Base-by-base conservation (phyloP, 1,284 basidiomycete genomes). In the Naganishia liquefaciens region DNA sequence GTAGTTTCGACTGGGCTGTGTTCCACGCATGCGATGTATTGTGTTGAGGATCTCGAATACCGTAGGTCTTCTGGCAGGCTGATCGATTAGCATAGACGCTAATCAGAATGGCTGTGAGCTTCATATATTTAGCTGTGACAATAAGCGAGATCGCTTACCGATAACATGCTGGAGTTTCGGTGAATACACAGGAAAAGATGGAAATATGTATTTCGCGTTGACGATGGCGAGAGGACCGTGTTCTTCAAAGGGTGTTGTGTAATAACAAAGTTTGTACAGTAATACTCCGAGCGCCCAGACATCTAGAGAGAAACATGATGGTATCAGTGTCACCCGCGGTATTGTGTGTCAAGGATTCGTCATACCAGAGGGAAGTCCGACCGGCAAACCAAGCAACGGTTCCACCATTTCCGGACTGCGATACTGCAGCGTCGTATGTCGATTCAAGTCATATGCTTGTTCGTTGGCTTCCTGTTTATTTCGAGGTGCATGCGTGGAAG, bases 401-500 rank as follows among this genome's bases (percentile, higher is more conserved):
- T 99, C 95, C 33, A 99, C 90, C 93, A 99, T 97, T 79, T 99
- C 96, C 2, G 96, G 96, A 43, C 95, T 92, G 47, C 96, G 84
- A 74, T 97, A 98, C 76, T 96, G 94, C 66, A 97, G 81, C 1
- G 94, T 98, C 2, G 94, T 98, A 75, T 95, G 90, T 71, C 89
- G 86, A 76, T 97, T 96, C 53, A 99, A 84, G 77, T 99, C 95
- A 28, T 88, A 85, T 73, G 98, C 95, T 11, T 97, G 82, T 7
- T 85, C 85, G 53, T 91, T 87, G 54, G 98, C 88, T 76, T 95
- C 92, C 68, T 88, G 85, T 57, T 85, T 87, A 33, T 84, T 87
- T 7, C 86, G 80, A 19, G 92, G 91, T 9, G 90, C 84, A 64
- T 85, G 84, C 7, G 81, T 74, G 17, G 87, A 80, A 3, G 93